Base-by-base conservation (phyloP, 257 asterid genomes). In the Gentiana macrophylla region DNA sequence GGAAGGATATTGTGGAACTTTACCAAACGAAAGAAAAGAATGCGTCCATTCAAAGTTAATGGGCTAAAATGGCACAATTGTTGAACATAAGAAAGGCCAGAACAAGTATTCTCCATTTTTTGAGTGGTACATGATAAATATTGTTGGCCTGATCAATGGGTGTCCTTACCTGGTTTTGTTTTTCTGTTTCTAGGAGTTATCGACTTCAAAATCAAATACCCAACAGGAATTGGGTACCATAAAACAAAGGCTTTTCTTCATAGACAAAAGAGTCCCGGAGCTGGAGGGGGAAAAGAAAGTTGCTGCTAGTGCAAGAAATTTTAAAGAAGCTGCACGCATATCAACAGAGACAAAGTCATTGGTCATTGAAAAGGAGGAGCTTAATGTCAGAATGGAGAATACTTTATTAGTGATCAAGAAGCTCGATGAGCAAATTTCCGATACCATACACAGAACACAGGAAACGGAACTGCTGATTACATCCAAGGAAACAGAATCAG, bases 281-380 rank as follows among this genome's bases (percentile, higher is more conserved):
- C 67, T 77, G 59, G 83, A 77, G 62, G 68, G 73, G 8, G 83
- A 77, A 69, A 77, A 77, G 72, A 77, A 73, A 61, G 77, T 74
- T 51, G 79, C 83, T 32, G 79, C 83, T 6, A 56, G 68, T 35
- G 67, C 83, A 36, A 73, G 83, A 65, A 77, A 77, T 62, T 77
- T 77, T 35, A 73, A 72, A 63, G 83, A 77, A 70, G 83, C 83
- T 32, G 75, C 83, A 49, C 70, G 77, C 5, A 60, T 77, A 46
- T 71, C 83, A 15, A 50, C 75, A 9, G 83, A 77, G 54, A 70
- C 72, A 43, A 77, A 77, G 69, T 32, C 70, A 37, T 62, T 77
- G 49, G 45, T 56, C 13, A 38, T 62, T 59, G 83, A 77, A 60
- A 77, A 62, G 50, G 83, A 67, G 41, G 77, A 62, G 58, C 32